A percentile compares a stretch with the other conserved stretches of the same genome.
Evolutionary conservation across 495 filamentous ascomycete species (phyloP).

Genomic region (Tuber calosporum): DNA sequence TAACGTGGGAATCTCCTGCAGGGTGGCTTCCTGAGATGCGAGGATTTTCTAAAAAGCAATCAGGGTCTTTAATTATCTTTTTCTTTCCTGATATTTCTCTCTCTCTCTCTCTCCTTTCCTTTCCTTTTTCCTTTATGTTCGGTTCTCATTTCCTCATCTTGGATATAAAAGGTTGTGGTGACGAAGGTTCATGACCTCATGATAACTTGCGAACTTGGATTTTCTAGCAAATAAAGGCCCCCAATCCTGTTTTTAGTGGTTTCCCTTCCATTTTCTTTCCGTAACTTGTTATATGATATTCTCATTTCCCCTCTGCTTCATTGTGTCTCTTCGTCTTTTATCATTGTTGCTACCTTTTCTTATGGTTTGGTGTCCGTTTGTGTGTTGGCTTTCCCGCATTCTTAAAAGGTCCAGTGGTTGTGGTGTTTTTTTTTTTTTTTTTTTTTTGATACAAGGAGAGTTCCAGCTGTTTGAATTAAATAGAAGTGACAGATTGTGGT

Average conservation of each 20-base stretch:
- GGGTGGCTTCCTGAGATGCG: background rate
- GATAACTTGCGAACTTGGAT: background rate
- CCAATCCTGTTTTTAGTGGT: constrained; percentile 16
- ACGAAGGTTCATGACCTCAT: constrained; percentile 33
- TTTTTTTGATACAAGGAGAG: background rate
- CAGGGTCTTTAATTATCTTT: constrained; percentile 1
- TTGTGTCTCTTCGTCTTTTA: background rate
- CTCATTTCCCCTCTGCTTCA: background rate
- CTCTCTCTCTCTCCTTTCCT: constrained; percentile 20
- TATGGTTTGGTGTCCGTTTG: background rate
- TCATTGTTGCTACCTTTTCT: background rate
- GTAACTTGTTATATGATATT: constrained; percentile 9
- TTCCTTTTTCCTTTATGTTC: constrained; percentile 24
- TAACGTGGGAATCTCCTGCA: background rate
- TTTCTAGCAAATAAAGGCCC: background rate
- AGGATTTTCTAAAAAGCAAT: background rate
- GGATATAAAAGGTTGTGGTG: constrained; percentile 32
- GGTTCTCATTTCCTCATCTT: constrained; percentile 15
- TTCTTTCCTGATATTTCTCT: constrained; percentile 20
- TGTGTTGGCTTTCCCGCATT: background rate
- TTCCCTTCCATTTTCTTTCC: constrained; percentile 17
- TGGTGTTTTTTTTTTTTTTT: background rate
- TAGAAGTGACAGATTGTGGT: background rate
- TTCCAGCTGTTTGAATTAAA: background rate
- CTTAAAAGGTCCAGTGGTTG: background rate